phyloP scores from a whole-genome alignment of 305 asterid genomes.

The Solanum hybrid region DNA sequence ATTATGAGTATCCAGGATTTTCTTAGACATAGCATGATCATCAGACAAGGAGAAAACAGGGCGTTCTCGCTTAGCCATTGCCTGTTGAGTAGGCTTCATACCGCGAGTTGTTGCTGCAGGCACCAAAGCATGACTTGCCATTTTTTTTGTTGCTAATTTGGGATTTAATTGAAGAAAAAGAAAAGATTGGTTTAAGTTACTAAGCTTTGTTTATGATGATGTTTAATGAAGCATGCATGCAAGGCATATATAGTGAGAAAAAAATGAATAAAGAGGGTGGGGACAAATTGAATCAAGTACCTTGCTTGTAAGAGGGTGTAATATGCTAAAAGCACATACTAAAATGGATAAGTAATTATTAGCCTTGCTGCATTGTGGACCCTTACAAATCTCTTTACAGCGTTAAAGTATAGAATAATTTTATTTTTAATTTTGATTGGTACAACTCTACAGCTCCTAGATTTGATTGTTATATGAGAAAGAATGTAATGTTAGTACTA shows the following conservation, averaged over 20 bases:
- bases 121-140: conserved; percentile 12
- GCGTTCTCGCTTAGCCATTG: conserved; percentile 23
- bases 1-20: conserved; percentile 58
- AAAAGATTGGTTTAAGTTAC: background rate
- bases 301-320: conserved; percentile 62
- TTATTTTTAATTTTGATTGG: background rate
- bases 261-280: conserved; percentile 14
- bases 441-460: background rate
- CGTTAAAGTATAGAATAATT: background rate
- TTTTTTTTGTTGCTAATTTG: background rate
- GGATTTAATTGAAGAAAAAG: background rate
- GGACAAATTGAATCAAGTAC: conserved; percentile 41
- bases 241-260: conserved; percentile 40
- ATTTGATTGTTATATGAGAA: background rate
- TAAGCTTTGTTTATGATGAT: background rate
- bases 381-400: conserved; percentile 9
- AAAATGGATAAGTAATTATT: conserved; percentile 20
- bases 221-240: conserved; percentile 9
- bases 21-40: conserved; percentile 41
- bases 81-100: conserved; percentile 12
- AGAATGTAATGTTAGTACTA: background rate
- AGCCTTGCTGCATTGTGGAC: conserved; percentile 16
- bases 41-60: conserved; percentile 34
- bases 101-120: conserved; percentile 1
- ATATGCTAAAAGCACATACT: conserved; percentile 20